Conservation (phyloP, 169 alveolate species). For the Cryptosporidium parvum region DNA sequence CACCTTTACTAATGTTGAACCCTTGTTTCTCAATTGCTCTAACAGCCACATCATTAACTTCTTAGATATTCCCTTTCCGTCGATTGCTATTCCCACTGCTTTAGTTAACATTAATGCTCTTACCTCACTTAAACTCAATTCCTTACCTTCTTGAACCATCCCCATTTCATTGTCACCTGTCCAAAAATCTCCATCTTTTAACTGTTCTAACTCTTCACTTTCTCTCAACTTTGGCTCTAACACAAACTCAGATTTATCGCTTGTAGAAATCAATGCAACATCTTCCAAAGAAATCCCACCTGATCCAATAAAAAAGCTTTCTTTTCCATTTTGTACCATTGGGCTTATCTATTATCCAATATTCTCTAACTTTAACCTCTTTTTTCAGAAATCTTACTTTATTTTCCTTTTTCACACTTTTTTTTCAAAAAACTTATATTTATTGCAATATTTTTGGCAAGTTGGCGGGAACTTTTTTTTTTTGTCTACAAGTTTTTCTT, state of each 20-base stretch:
- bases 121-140: conserved; percentile 30
- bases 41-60: conserved; percentile 37
- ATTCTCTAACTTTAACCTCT: background rate
- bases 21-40: background rate
- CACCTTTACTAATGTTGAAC: background rate
- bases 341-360: background rate
- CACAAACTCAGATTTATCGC: conserved; percentile 24
- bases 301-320: conserved; percentile 23
- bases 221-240: conserved; percentile 47
- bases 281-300: conserved; percentile 34
- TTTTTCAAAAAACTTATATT: background rate
- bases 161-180: background rate
- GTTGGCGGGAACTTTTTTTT: background rate
- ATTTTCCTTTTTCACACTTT: background rate
- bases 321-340: background rate
- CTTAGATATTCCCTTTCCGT: background rate
- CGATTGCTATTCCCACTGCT: conserved; percentile 41
- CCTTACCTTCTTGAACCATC: background rate
- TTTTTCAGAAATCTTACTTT: background rate
- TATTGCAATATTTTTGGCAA: conserved; percentile 2
- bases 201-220: background rate
- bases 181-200: background rate
- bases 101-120: conserved; percentile 41
- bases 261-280: conserved; percentile 38
- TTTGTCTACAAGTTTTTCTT: background rate